These are phyloP conservation scores for Marasmius fiardii DNA, from an alignment of 1,284 basidiomycete genomes.

Conservation along the genomic window DNA sequence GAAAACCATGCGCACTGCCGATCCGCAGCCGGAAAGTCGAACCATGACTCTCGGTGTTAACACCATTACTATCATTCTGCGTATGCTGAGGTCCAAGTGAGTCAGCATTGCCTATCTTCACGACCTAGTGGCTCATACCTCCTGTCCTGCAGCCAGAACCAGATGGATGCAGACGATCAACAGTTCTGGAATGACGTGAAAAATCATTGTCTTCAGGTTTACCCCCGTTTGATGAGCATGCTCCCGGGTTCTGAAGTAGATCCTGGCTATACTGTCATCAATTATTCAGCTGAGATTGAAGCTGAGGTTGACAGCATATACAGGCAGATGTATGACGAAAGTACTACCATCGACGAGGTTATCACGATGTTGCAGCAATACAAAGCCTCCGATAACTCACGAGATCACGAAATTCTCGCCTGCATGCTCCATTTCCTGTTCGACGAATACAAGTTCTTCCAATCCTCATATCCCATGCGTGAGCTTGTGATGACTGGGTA, in stretches of 20 bases:
- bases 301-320: slow-evolving; percentile 94
- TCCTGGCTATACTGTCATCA: slow-evolving; percentile 89
- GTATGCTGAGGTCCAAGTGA: slow-evolving; percentile 79
- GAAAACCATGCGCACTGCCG: slow-evolving; percentile 73
- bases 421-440: slow-evolving; percentile 99
- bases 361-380: slow-evolving; percentile 83
- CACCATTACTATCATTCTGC: slow-evolving; percentile 89
- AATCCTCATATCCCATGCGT: slow-evolving; percentile 90
- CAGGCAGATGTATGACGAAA: slow-evolving; percentile 97
- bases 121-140: slow-evolving; percentile 9
- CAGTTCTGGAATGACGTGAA: slow-evolving; percentile 91
- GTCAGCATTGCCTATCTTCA: slow-evolving; percentile 21
- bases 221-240: slow-evolving; percentile 97
- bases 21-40: slow-evolving; percentile 73
- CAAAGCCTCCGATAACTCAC: slow-evolving; percentile 79
- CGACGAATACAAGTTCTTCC: slow-evolving; percentile 99
- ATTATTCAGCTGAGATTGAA: slow-evolving; percentile 87
- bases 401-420: slow-evolving; percentile 95
- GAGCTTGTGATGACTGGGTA: slow-evolving; percentile 96
- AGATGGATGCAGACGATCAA: slow-evolving; percentile 76
- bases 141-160: slow-evolving; percentile 45
- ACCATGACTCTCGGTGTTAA: slow-evolving; percentile 83
- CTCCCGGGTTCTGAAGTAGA: slow-evolving; percentile 86
- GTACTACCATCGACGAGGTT: slow-evolving; percentile 93
- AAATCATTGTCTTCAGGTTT: slow-evolving; percentile 91